A percentile compares a stretch with the other conserved stretches of the same genome.
phyloP scores from a whole-genome alignment of 768 basidiomycete species.

The Suillus spraguei region DNA sequence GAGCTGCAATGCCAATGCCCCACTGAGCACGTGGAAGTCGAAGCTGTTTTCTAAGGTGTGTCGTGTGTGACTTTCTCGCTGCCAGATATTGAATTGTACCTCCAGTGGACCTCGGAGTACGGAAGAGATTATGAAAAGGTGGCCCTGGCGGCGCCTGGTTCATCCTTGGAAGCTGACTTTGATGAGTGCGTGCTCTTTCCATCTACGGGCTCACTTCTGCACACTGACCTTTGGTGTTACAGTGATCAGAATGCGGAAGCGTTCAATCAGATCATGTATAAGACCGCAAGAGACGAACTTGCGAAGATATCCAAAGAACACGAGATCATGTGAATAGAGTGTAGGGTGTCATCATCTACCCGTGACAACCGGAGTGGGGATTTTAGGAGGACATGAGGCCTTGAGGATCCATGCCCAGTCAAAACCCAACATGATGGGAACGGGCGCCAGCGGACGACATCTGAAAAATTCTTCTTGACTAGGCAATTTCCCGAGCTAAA shows the following conservation, averaged over 20 bases:
- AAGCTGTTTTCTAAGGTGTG: slow-evolving; percentile 1
- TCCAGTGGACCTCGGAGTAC: slow-evolving; percentile 1
- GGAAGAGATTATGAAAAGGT: neutral
- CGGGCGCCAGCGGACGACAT: no score
- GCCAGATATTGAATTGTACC: neutral
- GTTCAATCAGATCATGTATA: slow-evolving; percentile 7
- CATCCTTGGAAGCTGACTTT: no score
- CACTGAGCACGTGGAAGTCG: neutral
- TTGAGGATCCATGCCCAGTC: no score
- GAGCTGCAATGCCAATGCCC: neutral
- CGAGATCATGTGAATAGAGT: neutral
- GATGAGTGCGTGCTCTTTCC: neutral
- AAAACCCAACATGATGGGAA: no score
- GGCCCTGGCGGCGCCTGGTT: slow-evolving; percentile 4
- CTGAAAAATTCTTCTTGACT: no score
- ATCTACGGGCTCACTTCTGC: neutral
- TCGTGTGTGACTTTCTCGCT: neutral
- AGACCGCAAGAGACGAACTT: neutral
- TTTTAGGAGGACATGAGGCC: neutral
- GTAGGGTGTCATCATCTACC: neutral
- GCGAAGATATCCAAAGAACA: slow-evolving; percentile 3
- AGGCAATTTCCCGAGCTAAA: no score
- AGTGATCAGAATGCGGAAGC: slow-evolving; percentile 3
- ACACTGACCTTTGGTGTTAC: no score
- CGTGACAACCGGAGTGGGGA: neutral